Conservation (phyloP, 2,329 filamentous ascomycete genomes). For the Colletotrichum tropicicola region DNA sequence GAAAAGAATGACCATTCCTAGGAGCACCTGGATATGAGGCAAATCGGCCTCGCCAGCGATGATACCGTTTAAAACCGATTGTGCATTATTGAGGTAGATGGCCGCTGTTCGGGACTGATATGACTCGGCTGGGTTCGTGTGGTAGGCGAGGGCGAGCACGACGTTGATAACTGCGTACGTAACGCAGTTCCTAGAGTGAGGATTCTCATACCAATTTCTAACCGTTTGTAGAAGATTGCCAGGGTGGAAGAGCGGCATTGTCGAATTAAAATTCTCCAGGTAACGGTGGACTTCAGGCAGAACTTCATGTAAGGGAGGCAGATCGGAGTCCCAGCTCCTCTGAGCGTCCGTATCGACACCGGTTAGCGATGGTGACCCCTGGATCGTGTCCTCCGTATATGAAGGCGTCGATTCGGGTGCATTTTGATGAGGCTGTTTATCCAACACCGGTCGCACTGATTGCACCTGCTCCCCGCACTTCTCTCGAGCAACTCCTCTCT, state of each 20-base stretch:
- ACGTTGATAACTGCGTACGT: constrained; percentile 14
- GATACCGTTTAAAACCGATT: neutral
- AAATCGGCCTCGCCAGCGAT: neutral
- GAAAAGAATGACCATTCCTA: neutral
- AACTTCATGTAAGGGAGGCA: constrained; percentile 3
- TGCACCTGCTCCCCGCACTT: too few species aligned
- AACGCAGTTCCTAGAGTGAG: neutral
- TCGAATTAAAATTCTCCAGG: constrained; percentile 7
- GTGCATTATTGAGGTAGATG: neutral
- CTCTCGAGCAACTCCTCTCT: too few species aligned
- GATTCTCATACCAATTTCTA: neutral
- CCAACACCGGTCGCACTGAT: too few species aligned
- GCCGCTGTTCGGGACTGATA: neutral
- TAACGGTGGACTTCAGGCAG: neutral
- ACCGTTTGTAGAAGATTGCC: neutral
- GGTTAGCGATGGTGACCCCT: too few species aligned
- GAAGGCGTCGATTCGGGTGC: too few species aligned
- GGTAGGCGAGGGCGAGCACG: constrained; percentile 4
- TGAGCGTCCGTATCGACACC: too few species aligned
- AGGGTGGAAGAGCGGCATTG: constrained; percentile 12
- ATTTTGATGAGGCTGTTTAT: too few species aligned
- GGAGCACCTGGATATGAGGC: neutral
- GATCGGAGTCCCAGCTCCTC: neutral
- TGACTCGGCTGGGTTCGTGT: neutral
- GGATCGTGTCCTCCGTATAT: too few species aligned